These are phyloP conservation scores for Leptographium radiaticola DNA, from an alignment of 2,329 filamentous ascomycete species.

Conservation along the genomic window DNA sequence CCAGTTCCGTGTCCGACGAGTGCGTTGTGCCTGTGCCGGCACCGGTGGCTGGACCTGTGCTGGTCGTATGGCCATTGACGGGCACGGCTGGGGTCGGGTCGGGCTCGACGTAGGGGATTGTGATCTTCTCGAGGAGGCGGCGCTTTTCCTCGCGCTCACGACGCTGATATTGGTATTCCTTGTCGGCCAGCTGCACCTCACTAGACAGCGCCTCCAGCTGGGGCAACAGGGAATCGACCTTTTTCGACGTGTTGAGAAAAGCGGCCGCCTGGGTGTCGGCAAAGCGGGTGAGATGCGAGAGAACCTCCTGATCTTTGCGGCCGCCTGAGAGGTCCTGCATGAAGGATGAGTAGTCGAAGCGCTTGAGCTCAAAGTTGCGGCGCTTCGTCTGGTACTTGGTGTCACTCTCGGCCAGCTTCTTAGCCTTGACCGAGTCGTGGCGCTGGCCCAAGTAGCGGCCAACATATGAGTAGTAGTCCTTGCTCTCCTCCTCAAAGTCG, in stretches of 20 bases:
- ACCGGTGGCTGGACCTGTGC: not conserved
- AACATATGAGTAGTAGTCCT: slow-evolving; percentile 95
- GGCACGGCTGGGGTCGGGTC: slow-evolving; percentile 24
- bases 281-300: slow-evolving; percentile 88
- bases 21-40: not conserved
- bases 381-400: slow-evolving; percentile 92
- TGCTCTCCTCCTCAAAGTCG: slow-evolving; percentile 97
- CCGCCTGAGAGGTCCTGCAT: slow-evolving; percentile 99
- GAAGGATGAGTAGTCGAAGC: slow-evolving; percentile 97
- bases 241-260: slow-evolving; percentile 74
- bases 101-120: slow-evolving; percentile 57
- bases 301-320: slow-evolving; percentile 93
- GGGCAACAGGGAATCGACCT: slow-evolving; percentile 73
- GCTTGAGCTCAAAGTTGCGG: slow-evolving; percentile 88
- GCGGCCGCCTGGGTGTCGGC: slow-evolving; percentile 79
- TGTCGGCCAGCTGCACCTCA: slow-evolving; percentile 88
- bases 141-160: slow-evolving; percentile 95
- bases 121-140: slow-evolving; percentile 77
- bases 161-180: slow-evolving; percentile 89
- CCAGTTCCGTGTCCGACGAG: slow-evolving; percentile 53
- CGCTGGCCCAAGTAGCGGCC: slow-evolving; percentile 91
- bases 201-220: slow-evolving; percentile 78
- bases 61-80: not conserved
- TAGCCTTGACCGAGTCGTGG: slow-evolving; percentile 91
- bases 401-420: slow-evolving; percentile 90